Evolutionary conservation across 75 land plant species (phyloP).

Genomic region (Pinus albicaulis): DNA sequence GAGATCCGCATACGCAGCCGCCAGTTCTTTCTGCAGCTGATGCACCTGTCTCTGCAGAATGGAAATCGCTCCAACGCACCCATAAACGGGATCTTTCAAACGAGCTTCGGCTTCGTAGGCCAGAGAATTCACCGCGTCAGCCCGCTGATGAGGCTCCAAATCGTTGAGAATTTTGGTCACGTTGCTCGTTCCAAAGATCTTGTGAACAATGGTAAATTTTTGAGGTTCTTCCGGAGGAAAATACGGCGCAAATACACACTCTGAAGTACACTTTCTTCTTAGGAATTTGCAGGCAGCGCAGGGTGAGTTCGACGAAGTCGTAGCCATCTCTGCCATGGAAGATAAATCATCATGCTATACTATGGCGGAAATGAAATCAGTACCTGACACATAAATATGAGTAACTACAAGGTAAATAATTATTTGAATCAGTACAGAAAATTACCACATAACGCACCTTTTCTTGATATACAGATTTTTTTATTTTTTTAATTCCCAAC

Average conservation of each 20-base stretch:
- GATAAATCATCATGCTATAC: too few species aligned
- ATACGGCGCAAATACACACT: constrained; percentile 74
- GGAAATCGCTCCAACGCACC: constrained; percentile 64
- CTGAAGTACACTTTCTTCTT: constrained; percentile 60
- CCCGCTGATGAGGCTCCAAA: constrained; percentile 40
- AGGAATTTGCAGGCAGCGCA: constrained; percentile 85
- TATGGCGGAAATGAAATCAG: too few species aligned
- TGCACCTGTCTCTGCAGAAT: constrained; percentile 50
- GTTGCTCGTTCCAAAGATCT: constrained; percentile 61
- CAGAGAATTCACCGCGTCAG: constrained; percentile 51
- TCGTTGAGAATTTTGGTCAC: constrained; percentile 63
- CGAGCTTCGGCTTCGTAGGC: constrained; percentile 66
- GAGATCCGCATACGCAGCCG: constrained; percentile 50
- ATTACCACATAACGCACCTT: too few species aligned
- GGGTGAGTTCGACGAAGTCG: constrained; percentile 47
- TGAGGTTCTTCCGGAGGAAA: constrained; percentile 77
- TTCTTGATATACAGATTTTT: too few species aligned
- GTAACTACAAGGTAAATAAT: too few species aligned
- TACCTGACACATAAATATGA: too few species aligned
- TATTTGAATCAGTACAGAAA: too few species aligned
- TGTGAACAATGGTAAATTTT: constrained; percentile 53
- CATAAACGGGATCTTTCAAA: constrained; percentile 61
- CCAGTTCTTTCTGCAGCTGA: constrained; percentile 62
- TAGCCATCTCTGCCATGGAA: background rate
- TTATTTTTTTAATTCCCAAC: too few species aligned